phyloP scores from a whole-genome alignment of 176 grass and related monocot species.

The Aegilops tauschii region DNA sequence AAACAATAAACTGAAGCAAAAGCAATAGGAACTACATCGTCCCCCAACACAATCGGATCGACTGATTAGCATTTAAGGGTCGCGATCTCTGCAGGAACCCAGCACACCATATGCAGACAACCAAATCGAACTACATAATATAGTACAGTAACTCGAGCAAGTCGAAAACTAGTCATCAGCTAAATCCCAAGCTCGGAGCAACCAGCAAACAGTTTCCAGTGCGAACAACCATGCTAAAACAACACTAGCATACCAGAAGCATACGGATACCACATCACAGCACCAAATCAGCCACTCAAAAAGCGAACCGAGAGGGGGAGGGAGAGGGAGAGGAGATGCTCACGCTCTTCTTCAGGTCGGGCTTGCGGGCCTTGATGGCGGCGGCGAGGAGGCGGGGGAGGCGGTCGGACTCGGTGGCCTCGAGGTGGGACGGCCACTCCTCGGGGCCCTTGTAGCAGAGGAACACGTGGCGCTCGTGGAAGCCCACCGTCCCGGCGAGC shows the following conservation, averaged over 20 bases:
- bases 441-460: slow-evolving; percentile 92
- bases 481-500: slow-evolving; percentile 70
- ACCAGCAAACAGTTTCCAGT: not conserved
- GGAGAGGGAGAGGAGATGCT: not conserved
- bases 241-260: not conserved
- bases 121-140: not conserved
- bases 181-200: not conserved
- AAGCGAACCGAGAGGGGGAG: not conserved
- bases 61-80: not conserved
- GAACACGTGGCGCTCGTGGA: slow-evolving; percentile 86
- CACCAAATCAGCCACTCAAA: slow-evolving; percentile 7
- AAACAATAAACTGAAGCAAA: not conserved
- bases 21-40: not conserved
- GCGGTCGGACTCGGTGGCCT: slow-evolving; percentile 77
- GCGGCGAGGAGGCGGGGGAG: slow-evolving; percentile 71
- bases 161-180: not conserved
- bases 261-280: not conserved
- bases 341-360: slow-evolving; percentile 74
- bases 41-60: not conserved
- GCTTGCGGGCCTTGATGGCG: slow-evolving; percentile 54
- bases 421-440: slow-evolving; percentile 75
- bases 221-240: slow-evolving; percentile 2
- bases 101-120: not conserved
- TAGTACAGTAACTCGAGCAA: not conserved
- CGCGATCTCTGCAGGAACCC: not conserved